A percentile compares a stretch with the other conserved stretches of the same genome.
Evolutionary conservation across 78 protist genomes (phyloP).

Genomic region (Dictyostelium firmibasis): DNA sequence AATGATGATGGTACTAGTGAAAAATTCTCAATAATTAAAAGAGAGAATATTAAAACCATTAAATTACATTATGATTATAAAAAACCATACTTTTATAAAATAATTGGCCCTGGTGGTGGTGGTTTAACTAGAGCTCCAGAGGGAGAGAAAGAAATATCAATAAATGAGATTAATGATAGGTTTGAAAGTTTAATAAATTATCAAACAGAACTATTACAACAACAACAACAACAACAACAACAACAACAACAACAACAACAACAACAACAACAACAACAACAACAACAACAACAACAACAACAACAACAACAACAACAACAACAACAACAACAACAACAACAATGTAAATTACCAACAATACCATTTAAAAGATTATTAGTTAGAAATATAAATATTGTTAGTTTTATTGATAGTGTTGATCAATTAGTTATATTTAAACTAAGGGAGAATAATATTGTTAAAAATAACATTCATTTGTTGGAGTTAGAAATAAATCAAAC

Average conservation of each 20-base stretch:
- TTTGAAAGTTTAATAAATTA: no score
- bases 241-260: no score
- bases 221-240: no score
- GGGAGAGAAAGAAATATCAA: background rate
- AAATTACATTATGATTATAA: background rate
- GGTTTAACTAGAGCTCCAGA: background rate
- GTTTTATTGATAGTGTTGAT: background rate
- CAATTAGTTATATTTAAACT: no score
- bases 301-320: no score
- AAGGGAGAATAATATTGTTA: background rate
- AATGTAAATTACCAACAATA: no score
- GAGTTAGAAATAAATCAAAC: background rate
- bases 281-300: no score
- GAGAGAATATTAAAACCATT: background rate
- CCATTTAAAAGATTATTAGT: background rate
- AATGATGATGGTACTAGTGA: background rate
- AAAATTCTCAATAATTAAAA: background rate
- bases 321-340: background rate
- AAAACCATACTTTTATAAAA: background rate
- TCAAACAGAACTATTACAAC: background rate
- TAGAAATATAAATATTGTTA: background rate
- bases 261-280: no score
- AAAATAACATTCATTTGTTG: background rate
- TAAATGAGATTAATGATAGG: background rate
- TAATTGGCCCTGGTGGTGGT: background rate